Percentiles rank a stretch among this genome's conserved stretches.
These are phyloP conservation scores for Celoporthe dispersa DNA, from an alignment of 2,329 filamentous ascomycete genomes.

Conservation along the genomic window DNA sequence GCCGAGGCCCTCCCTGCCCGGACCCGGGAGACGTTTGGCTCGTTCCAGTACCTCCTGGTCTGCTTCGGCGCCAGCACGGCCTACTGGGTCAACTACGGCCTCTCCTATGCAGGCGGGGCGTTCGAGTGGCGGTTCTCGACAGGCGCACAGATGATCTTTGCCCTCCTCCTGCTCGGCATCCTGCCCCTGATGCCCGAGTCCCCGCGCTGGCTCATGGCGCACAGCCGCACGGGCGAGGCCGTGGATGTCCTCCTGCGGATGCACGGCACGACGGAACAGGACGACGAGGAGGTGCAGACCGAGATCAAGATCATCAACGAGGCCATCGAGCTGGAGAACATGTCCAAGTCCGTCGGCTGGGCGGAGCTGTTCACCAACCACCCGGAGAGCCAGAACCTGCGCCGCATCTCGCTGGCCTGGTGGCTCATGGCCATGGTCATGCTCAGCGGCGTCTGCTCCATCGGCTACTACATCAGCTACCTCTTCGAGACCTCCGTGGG, in stretches of 20 bases:
- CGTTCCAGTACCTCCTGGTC: slow-evolving; percentile 20
- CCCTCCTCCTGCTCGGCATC: slow-evolving; percentile 36
- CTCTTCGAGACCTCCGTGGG: slow-evolving; percentile 23
- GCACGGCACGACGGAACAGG: slow-evolving; percentile 15
- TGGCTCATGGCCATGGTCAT: slow-evolving; percentile 33
- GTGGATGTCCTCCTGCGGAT: slow-evolving; percentile 1
- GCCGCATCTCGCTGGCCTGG: slow-evolving; percentile 30
- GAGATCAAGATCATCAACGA: slow-evolving; percentile 31
- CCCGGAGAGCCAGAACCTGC: slow-evolving; percentile 28
- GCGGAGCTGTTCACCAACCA: slow-evolving; percentile 29
- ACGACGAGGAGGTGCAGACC: slow-evolving; percentile 24
- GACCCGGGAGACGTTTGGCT: slow-evolving; percentile 8
- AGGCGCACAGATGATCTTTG: slow-evolving; percentile 52
- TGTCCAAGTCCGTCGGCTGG: slow-evolving; percentile 25
- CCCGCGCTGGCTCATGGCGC: slow-evolving; percentile 35
- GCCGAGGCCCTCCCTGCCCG: slow-evolving; percentile 49
- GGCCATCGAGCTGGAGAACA: slow-evolving; percentile 30
- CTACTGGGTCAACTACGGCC: slow-evolving; percentile 46
- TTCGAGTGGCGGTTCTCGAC: slow-evolving; percentile 50
- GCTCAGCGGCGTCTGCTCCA: slow-evolving; percentile 31
- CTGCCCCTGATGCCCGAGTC: slow-evolving; percentile 41
- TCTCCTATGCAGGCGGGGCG: slow-evolving; percentile 42
- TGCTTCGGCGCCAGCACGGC: slow-evolving; percentile 18
- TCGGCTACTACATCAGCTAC: slow-evolving; percentile 43
- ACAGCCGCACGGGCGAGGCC: slow-evolving; percentile 1